Percentiles rank a stretch among this genome's conserved stretches.
phyloP scores from a whole-genome alignment of 2,329 filamentous ascomycete genomes.

The Diaporthe eres region DNA sequence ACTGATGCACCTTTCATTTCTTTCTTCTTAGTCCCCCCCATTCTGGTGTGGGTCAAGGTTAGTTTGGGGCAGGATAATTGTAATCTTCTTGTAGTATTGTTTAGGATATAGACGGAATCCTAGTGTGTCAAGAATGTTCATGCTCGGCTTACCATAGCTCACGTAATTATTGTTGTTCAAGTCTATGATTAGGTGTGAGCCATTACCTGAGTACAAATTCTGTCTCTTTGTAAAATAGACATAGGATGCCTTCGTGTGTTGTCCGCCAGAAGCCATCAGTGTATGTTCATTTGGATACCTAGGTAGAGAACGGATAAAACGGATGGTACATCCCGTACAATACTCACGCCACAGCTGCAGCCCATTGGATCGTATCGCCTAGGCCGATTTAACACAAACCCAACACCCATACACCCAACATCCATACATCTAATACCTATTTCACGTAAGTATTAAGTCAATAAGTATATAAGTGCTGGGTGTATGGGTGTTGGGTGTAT shows the following conservation, averaged over 20 bases:
- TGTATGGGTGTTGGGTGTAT: too few species aligned
- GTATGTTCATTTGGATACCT: background rate
- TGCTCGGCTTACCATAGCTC: too few species aligned
- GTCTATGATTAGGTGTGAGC: background rate
- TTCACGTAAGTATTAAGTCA: too few species aligned
- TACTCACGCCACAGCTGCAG: too few species aligned
- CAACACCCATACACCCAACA: too few species aligned
- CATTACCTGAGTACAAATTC: background rate
- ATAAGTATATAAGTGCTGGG: too few species aligned
- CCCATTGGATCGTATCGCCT: too few species aligned
- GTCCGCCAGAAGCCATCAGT: background rate
- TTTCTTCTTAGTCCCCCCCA: background rate
- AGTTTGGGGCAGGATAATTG: too few species aligned
- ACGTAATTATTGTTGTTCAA: background rate
- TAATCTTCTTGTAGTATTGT: background rate
- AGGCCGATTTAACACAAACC: too few species aligned
- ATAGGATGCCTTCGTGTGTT: background rate
- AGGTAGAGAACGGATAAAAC: too few species aligned
- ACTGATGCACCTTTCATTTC: slow-evolving; percentile 49
- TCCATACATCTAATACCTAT: too few species aligned
- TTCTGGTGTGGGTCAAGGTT: background rate
- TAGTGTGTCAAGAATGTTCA: background rate
- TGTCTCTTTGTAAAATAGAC: background rate
- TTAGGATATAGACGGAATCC: background rate
- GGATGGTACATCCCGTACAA: too few species aligned